These are phyloP conservation scores for Penicillium brevicompactum DNA, from an alignment of 2,329 filamentous ascomycete species.

Conservation along the genomic window DNA sequence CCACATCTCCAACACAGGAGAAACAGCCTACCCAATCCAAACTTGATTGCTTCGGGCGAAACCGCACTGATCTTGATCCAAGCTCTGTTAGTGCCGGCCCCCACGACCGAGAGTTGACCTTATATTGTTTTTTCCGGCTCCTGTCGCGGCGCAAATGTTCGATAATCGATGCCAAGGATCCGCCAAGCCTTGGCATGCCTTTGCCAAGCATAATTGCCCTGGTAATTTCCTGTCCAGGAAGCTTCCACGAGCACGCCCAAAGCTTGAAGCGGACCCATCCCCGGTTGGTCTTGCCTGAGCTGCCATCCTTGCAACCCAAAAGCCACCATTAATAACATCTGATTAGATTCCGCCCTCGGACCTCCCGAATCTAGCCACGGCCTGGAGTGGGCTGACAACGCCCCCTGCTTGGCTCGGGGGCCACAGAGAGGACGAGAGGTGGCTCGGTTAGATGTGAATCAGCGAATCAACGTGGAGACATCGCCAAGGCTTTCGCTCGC, in stretches of 20 bases:
- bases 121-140: not conserved
- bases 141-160: not conserved
- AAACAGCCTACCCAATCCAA: not conserved
- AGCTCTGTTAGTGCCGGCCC: not conserved
- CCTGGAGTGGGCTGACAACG: not conserved
- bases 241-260: not conserved
- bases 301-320: not conserved
- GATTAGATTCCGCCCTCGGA: slow-evolving; percentile 10
- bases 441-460: not conserved
- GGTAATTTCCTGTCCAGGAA: slow-evolving; percentile 3
- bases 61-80: not conserved
- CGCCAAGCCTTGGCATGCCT: not conserved
- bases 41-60: not conserved
- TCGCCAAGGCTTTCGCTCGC: slow-evolving; percentile 2
- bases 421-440: not conserved
- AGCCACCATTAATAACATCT: not conserved
- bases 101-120: not conserved
- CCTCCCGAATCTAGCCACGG: not conserved
- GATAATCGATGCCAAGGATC: not conserved
- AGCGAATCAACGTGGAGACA: not conserved
- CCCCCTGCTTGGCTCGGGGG: not conserved
- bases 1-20: not conserved
- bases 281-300: not conserved
- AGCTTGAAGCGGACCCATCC: slow-evolving; percentile 2
- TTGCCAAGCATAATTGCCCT: not conserved